Evolutionary conservation across 371 early-diverging fungal genomes (phyloP).

Genomic region (Homolaphlyctis polyrhiza): DNA sequence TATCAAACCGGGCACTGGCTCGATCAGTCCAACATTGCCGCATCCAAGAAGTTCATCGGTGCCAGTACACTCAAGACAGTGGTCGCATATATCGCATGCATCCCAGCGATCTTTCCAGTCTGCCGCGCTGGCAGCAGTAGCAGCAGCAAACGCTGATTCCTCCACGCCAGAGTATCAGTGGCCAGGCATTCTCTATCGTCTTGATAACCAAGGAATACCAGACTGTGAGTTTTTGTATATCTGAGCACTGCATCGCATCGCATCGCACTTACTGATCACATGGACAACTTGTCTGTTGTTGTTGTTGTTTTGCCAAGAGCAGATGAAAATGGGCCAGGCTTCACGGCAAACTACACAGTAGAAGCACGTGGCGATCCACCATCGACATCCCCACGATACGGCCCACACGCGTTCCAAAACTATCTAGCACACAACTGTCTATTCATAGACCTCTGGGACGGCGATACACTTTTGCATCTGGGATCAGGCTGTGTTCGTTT

Average conservation of each 20-base stretch:
- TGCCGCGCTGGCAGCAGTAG: neutral
- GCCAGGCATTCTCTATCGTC: conserved; percentile 27
- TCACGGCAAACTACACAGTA: conserved; percentile 16
- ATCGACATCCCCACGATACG: conserved; percentile 6
- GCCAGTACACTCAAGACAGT: conserved; percentile 11
- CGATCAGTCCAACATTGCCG: neutral
- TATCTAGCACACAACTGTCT: conserved; percentile 23
- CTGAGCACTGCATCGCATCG: too few species aligned
- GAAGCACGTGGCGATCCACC: conserved; percentile 9
- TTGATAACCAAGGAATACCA: conserved; percentile 20
- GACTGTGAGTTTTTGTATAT: conserved; percentile 11
- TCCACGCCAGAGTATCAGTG: conserved; percentile 1
- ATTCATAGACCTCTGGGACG: conserved; percentile 41
- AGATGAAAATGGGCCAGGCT: conserved; percentile 29
- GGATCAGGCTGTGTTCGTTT: conserved; percentile 27
- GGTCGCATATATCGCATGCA: conserved; percentile 15
- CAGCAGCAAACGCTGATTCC: too few species aligned
- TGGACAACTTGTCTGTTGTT: too few species aligned
- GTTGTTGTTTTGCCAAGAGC: too few species aligned
- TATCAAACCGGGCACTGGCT: neutral
- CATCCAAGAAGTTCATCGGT: conserved; percentile 20
- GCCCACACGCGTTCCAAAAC: conserved; percentile 12
- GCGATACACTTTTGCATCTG: conserved; percentile 28
- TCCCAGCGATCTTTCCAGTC: conserved; percentile 15
- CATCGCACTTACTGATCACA: too few species aligned